Conservation (phyloP, 2,329 filamentous ascomycete species). For the Ploettnerulaceae sp. region DNA sequence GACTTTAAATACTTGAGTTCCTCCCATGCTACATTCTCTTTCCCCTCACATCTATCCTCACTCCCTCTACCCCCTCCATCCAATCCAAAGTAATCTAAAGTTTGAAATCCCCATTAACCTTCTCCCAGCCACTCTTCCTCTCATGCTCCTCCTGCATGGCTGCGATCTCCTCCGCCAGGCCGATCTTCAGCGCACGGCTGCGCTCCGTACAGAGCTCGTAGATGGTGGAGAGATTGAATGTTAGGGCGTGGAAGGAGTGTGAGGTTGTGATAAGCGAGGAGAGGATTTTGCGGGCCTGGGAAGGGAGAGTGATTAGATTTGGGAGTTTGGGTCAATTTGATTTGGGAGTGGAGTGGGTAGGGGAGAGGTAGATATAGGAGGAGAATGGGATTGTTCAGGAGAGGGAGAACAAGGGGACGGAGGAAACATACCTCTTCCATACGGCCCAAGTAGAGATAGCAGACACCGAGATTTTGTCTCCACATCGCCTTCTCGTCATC, state of each 20-base stretch:
- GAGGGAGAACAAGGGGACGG: background rate
- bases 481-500: conserved; percentile 60
- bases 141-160: conserved; percentile 20
- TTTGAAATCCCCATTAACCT: conserved; percentile 35
- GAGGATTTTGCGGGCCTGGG: conserved; percentile 59
- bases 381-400: background rate
- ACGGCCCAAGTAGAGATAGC: conserved; percentile 72
- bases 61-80: background rate
- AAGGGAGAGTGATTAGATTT: background rate
- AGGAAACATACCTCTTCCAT: conserved; percentile 58
- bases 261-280: conserved; percentile 60
- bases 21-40: no score
- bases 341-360: background rate
- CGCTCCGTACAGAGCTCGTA: conserved; percentile 88
- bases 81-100: conserved; percentile 17
- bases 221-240: conserved; percentile 86
- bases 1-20: no score
- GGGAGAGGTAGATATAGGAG: background rate
- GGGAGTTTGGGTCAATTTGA: no score
- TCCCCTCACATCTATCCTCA: no score
- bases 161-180: conserved; percentile 66
- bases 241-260: conserved; percentile 68
- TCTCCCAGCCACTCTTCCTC: conserved; percentile 26
- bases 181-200: conserved; percentile 63
- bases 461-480: conserved; percentile 78